A percentile compares a stretch with the other conserved stretches of the same genome.
Evolutionary conservation across 495 filamentous ascomycete genomes (phyloP).

Genomic region (Penicillium lagena): DNA sequence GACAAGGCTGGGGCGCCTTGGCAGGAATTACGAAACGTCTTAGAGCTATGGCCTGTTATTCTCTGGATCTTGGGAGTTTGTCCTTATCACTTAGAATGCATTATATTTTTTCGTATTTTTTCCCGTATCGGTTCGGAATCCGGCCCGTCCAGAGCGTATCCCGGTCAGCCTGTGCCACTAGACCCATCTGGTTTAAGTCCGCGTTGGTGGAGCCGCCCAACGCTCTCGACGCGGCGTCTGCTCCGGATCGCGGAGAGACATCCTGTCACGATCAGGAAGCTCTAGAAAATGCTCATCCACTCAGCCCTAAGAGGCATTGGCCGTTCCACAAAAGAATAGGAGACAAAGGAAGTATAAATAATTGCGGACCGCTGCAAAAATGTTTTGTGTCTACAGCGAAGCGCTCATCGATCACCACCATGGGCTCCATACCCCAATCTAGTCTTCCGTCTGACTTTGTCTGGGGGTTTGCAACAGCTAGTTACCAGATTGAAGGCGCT

Average conservation of each 20-base stretch:
- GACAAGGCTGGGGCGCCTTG: background rate
- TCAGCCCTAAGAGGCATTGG: too few relatives aligned
- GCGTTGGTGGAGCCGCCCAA: conserved; percentile 11
- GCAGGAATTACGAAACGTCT: too few relatives aligned
- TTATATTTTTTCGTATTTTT: too few relatives aligned
- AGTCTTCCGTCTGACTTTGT: conserved; percentile 66
- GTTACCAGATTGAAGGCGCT: conserved; percentile 74
- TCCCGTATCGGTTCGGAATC: too few relatives aligned
- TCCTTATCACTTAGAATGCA: too few relatives aligned
- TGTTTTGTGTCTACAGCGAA: background rate
- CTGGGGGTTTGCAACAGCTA: conserved; percentile 80
- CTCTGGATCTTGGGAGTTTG: too few relatives aligned
- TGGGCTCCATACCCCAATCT: conserved; percentile 25
- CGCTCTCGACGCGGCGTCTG: conserved; percentile 20
- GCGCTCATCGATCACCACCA: conserved; percentile 1
- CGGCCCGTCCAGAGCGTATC: conserved; percentile 11
- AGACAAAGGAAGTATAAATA: too few relatives aligned
- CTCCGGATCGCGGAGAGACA: conserved; percentile 59
- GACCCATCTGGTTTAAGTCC: conserved; percentile 1
- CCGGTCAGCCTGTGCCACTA: conserved; percentile 4
- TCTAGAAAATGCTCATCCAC: background rate
- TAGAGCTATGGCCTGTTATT: too few relatives aligned
- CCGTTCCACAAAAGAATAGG: background rate
- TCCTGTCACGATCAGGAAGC: conserved; percentile 25
- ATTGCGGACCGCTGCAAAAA: background rate